phyloP scores from a whole-genome alignment of 169 alveolate species.

The Hammondia hammondi region DNA sequence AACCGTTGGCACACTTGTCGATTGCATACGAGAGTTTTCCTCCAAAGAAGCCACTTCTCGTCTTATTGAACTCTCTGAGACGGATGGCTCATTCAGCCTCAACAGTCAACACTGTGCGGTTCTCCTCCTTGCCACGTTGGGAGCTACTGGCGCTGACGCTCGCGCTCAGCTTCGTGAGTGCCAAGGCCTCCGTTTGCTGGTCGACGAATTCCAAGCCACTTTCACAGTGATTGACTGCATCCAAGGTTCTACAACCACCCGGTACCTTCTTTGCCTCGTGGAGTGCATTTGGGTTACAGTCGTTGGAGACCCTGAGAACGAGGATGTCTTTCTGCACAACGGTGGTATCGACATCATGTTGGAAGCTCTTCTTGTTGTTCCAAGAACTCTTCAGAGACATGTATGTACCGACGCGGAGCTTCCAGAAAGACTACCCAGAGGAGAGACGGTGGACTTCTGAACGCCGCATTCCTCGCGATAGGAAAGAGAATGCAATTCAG shows the following conservation, averaged over 20 bases:
- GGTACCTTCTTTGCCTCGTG: background rate
- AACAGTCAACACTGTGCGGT: slow-evolving; percentile 4
- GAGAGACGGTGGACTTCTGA: no score
- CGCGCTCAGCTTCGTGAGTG: slow-evolving; percentile 9
- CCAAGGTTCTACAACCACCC: background rate
- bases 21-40: background rate
- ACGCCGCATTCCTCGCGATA: no score
- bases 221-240: background rate
- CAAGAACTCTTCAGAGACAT: slow-evolving; percentile 11
- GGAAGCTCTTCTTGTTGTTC: background rate
- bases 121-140: slow-evolving; percentile 9
- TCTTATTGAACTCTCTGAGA: background rate
- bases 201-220: background rate
- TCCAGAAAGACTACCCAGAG: no score
- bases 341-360: background rate
- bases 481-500: no score
- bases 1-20: background rate
- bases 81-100: background rate
- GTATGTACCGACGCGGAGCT: background rate
- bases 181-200: background rate
- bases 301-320: background rate
- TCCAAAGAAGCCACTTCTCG: background rate
- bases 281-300: slow-evolving; percentile 16
- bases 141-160: background rate
- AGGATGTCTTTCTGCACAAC: background rate